Conservation (phyloP, 2,329 filamentous ascomycete genomes). For the Claviceps digitariae region DNA sequence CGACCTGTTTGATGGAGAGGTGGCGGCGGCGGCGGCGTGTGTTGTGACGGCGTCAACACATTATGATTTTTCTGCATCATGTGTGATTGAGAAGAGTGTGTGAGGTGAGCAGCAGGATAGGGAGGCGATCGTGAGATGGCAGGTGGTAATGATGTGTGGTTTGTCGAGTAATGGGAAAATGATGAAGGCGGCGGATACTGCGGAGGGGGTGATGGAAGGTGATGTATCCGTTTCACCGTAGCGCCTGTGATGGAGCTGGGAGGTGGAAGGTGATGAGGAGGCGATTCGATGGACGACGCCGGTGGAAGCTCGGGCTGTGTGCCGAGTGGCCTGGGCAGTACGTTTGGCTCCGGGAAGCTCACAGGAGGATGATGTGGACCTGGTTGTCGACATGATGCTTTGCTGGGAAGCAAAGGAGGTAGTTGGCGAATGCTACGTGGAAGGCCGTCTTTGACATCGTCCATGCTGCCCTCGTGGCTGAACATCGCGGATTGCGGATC, state of each 20-base stretch:
- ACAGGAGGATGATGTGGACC: slow-evolving; percentile 2
- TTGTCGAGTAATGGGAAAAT: slow-evolving; percentile 3
- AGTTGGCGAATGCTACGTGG: slow-evolving; percentile 13
- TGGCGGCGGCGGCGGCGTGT: not conserved
- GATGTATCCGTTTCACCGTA: not conserved
- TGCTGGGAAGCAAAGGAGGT: slow-evolving; percentile 4
- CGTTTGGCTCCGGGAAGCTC: slow-evolving; percentile 8
- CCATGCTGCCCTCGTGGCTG: slow-evolving; percentile 34
- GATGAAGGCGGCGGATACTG: slow-evolving; percentile 5
- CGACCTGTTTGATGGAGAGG: slow-evolving; percentile 7
- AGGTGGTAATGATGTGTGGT: slow-evolving; percentile 11
- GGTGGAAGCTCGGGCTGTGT: slow-evolving; percentile 11
- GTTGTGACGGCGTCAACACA: slow-evolving; percentile 8
- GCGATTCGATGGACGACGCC: slow-evolving; percentile 7
- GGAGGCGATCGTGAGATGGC: slow-evolving; percentile 6
- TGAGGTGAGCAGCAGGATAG: slow-evolving; percentile 10
- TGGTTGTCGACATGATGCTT: not conserved
- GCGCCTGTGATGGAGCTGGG: not conserved
- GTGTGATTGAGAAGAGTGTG: slow-evolving; percentile 7
- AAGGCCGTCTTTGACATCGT: slow-evolving; percentile 28
- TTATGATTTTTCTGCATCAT: slow-evolving; percentile 3
- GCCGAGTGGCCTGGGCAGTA: slow-evolving; percentile 10
- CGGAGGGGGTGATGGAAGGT: slow-evolving; percentile 4
- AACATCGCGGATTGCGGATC: slow-evolving; percentile 27
- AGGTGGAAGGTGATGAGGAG: slow-evolving; percentile 4